These are phyloP conservation scores for Paecilomyces formosus DNA, from an alignment of 2,329 filamentous ascomycete species.

Conservation along the genomic window DNA sequence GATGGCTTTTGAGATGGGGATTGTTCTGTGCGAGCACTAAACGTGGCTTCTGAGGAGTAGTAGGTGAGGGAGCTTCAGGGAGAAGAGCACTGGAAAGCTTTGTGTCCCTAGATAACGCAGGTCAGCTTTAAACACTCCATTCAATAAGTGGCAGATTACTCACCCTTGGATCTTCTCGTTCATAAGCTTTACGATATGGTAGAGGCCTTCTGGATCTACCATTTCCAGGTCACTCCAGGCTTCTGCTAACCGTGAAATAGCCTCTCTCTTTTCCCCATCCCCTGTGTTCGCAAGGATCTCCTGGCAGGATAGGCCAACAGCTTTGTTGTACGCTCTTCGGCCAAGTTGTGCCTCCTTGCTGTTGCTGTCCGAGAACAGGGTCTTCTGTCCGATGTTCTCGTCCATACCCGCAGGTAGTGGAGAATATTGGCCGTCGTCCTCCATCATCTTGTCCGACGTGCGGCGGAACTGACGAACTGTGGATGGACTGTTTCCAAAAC, in stretches of 20 bases:
- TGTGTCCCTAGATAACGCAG: constrained; percentile 19
- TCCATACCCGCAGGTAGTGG: constrained; percentile 24
- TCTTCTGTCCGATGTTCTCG: constrained; percentile 34
- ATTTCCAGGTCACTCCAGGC: constrained; percentile 79
- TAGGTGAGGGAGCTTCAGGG: constrained; percentile 25
- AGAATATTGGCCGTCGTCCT: constrained; percentile 14
- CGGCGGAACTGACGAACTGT: constrained; percentile 87
- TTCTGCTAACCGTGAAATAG: constrained; percentile 72
- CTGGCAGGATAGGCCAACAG: constrained; percentile 73
- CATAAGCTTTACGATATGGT: constrained; percentile 72
- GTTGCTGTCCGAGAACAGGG: constrained; percentile 21
- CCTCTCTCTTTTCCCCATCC: constrained; percentile 67
- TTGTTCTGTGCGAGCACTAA: constrained; percentile 74
- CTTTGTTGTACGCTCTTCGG: constrained; percentile 70
- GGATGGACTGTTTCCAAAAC: constrained; percentile 86
- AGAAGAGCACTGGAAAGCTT: constrained; percentile 31
- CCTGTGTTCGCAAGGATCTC: constrained; percentile 78
- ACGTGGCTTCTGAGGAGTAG: constrained; percentile 49
- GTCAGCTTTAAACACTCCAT: constrained; percentile 1
- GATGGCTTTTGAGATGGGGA: constrained; percentile 74
- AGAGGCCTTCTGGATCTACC: constrained; percentile 82
- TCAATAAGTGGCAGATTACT: constrained; percentile 8
- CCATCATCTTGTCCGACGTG: constrained; percentile 61
- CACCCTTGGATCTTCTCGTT: constrained; percentile 59
- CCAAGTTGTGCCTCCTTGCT: constrained; percentile 81